Base-by-base conservation (phyloP, 23 red algal genomes). In the Gracilaria caudata region DNA sequence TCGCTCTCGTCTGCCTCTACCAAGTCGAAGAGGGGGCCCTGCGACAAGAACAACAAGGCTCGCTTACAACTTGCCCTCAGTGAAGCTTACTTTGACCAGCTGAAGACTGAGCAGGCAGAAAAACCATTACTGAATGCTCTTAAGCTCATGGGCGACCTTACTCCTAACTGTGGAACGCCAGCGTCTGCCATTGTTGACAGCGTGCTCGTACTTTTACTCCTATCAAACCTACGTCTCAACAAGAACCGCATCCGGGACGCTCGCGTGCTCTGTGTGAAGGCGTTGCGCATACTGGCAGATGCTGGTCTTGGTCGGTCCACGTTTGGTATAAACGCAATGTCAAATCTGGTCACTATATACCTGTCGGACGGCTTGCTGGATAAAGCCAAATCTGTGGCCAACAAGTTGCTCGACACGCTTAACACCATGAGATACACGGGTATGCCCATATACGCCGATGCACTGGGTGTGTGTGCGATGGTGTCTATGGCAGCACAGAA, bases 391-490 rank as follows among this genome's bases (percentile, higher is more conserved):
- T 86, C 79, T 0, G 80, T 91, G 32, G 83, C 74, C 30, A 74
- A 79, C 41, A 80, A 89, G 47, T 70, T 98, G 54, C 77, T 98
- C 21, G 87, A 98, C 43, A 82, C 89, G 32, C 84, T 98, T 12
- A 79, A 89, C 45, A 78, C 51, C 28, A 89, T 89, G 85, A 81
- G 84, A 32, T 98, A 94, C 55, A 73, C 73, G 41, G 86, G 92
- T 24, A 86, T 98, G 87, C 95, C 95, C 21, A 94, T 98, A 20
- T 98, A 94, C 47, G 86, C 95, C n/a, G 95, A 98, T 39, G 87
- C 90, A 17, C 64, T 98, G 21, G 95, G 95, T 33, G 79, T 83
- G 17, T 86, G 77, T 53, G 95, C 86, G 20, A 87, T 94, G 74
- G 92, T 98, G 26, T 92, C 79, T 0, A 75, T 94, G 70, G 83